Conservation (phyloP, 176 grass and related monocot species). For the Juncus inflexus region DNA sequence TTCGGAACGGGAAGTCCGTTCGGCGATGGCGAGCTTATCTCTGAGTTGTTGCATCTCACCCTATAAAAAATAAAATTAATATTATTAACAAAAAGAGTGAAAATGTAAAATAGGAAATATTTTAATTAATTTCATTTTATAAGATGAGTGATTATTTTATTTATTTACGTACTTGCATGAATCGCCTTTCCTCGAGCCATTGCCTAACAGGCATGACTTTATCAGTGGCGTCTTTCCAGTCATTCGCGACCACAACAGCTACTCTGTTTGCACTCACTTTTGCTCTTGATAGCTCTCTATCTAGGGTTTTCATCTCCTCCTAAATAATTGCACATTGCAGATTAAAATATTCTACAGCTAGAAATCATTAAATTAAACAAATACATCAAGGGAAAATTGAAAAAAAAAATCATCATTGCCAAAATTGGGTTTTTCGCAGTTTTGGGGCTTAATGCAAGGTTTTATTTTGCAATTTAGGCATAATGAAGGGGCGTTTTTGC, state of each 20-base stretch:
- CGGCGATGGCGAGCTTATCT: conserved; percentile 87
- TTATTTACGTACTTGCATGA: conserved; percentile 63
- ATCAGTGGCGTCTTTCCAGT: conserved; percentile 97
- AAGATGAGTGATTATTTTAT: no score
- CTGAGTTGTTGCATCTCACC: conserved; percentile 97
- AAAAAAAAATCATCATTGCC: no score
- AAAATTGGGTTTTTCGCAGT: not conserved
- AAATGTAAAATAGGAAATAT: no score
- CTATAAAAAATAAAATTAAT: conserved; percentile 21
- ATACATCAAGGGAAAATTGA: not conserved
- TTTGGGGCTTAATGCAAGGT: not conserved
- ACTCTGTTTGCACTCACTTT: conserved; percentile 96
- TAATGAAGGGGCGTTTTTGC: no score
- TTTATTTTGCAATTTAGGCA: not conserved
- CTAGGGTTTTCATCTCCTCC: conserved; percentile 98
- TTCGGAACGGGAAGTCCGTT: conserved; percentile 81
- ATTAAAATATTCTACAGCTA: conserved; percentile 10
- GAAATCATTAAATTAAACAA: conserved; percentile 8
- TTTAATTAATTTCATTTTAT: no score
- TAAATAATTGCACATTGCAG: conserved; percentile 20
- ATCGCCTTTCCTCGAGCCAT: conserved; percentile 89
- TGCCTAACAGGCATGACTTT: conserved; percentile 99
- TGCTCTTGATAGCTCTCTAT: conserved; percentile 84
- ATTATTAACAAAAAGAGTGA: no score
- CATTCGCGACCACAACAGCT: conserved; percentile 98